Evolutionary conservation across 805 yeast genomes (phyloP).

Genomic region (Ogataea nitratoaversa): DNA sequence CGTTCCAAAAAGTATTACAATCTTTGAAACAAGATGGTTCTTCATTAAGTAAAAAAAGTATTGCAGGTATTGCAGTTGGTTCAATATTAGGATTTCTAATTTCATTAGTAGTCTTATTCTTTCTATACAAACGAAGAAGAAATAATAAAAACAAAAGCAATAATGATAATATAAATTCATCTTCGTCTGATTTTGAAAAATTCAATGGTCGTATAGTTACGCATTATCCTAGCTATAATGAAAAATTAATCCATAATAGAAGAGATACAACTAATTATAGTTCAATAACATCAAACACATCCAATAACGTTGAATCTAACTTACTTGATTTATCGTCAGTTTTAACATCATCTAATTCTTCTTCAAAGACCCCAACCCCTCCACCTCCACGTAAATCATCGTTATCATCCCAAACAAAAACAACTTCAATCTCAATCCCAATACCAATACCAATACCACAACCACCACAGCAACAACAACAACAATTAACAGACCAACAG

Average conservation of each 20-base stretch:
- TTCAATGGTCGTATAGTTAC: too few species aligned
- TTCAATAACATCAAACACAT: neutral
- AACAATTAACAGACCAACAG: neutral
- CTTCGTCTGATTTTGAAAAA: too few species aligned
- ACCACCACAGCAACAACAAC: neutral
- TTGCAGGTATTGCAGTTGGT: constrained; percentile 30
- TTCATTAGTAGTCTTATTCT: constrained; percentile 10
- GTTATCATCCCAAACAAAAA: too few species aligned
- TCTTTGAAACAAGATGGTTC: neutral
- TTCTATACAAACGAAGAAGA: constrained; percentile 10
- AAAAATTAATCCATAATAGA: neutral
- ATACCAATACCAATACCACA: neutral
- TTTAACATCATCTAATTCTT: neutral
- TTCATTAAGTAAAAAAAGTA: constrained; percentile 17
- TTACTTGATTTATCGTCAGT: neutral
- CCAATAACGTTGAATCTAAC: neutral
- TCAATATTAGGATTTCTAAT: constrained; percentile 18
- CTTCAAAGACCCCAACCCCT: constrained; percentile 7
- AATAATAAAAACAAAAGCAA: constrained; percentile 1
- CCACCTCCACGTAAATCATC: constrained; percentile 17
- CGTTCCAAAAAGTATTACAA: constrained; percentile 10
- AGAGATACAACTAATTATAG: neutral
- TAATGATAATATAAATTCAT: too few species aligned
- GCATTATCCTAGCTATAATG: too few species aligned
- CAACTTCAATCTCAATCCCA: too few species aligned